phyloP scores from a whole-genome alignment of 306 rosid genomes.

The Cucumis melo region DNA sequence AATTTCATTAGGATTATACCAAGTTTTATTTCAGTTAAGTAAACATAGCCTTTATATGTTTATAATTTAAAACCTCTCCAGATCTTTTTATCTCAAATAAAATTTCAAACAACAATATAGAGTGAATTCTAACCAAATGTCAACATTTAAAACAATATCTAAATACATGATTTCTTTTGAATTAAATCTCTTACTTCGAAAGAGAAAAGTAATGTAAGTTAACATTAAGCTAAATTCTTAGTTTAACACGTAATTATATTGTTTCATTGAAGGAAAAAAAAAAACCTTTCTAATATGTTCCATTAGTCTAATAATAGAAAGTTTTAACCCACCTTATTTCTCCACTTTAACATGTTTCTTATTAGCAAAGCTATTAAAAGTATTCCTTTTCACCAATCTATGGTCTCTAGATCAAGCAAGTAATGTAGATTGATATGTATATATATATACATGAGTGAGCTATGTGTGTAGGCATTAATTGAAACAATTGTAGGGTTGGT shows the following conservation, averaged over 20 bases:
- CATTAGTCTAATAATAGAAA: not conserved
- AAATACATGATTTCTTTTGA: not conserved
- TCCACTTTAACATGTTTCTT: not conserved
- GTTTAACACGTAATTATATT: not conserved
- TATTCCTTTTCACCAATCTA: not conserved
- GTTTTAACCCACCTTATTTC: not conserved
- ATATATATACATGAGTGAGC: not conserved
- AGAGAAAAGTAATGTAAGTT: too few species aligned
- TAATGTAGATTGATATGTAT: not conserved
- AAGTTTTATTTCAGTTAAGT: too few species aligned
- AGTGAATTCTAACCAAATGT: not conserved
- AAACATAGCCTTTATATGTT: too few species aligned
- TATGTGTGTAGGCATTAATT: slow-evolving; percentile 1
- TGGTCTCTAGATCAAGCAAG: not conserved
- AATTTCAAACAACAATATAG: not conserved
- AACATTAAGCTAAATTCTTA: too few species aligned
- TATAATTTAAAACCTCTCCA: not conserved
- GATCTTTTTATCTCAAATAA: not conserved
- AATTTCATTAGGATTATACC: too few species aligned
- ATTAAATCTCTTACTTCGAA: too few species aligned
- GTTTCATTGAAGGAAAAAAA: too few species aligned
- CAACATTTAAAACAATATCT: not conserved
- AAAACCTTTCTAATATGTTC: not conserved
- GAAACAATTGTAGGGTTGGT: not conserved
- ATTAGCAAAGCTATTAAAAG: not conserved